These are phyloP conservation scores for Aspergillus transmontanensis DNA, from an alignment of 2,329 filamentous ascomycete genomes.

Conservation along the genomic window DNA sequence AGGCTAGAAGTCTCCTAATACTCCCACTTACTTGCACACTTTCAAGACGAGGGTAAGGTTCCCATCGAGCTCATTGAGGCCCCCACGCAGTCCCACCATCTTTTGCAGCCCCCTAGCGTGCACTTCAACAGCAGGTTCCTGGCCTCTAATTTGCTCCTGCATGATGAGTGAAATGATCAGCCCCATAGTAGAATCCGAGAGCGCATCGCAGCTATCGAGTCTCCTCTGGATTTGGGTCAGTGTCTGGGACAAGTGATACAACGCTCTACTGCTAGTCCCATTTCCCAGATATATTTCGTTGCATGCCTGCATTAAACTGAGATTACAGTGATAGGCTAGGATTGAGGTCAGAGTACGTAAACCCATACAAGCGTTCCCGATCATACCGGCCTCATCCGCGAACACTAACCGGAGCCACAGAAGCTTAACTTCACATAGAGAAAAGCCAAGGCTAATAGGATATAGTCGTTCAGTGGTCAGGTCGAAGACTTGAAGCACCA, in stretches of 20 bases:
- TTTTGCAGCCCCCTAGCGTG: no score
- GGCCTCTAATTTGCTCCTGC: no score
- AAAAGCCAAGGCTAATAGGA: no score
- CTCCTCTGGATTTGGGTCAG: slow-evolving; percentile 10
- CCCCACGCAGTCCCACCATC: no score
- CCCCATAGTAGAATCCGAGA: slow-evolving; percentile 15
- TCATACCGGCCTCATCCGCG: slow-evolving; percentile 4
- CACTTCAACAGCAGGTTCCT: no score
- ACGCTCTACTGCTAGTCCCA: slow-evolving; percentile 8
- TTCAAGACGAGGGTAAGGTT: slow-evolving; percentile 12
- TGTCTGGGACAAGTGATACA: slow-evolving; percentile 16
- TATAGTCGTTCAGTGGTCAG: no score
- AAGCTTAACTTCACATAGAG: no score
- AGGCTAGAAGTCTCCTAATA: background rate
- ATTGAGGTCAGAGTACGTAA: background rate
- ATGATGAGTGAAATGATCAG: slow-evolving; percentile 2
- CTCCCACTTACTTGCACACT: slow-evolving; percentile 13
- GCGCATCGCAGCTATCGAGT: slow-evolving; percentile 10
- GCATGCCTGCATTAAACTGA: slow-evolving; percentile 16
- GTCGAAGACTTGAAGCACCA: no score
- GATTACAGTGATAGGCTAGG: slow-evolving; percentile 13
- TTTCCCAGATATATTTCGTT: slow-evolving; percentile 11
- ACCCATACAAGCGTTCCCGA: background rate
- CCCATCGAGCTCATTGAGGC: slow-evolving; percentile 6
- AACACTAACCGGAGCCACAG: no score